Base-by-base conservation (phyloP, 1,284 basidiomycete species). In the Lentinula novae-zelandiae region DNA sequence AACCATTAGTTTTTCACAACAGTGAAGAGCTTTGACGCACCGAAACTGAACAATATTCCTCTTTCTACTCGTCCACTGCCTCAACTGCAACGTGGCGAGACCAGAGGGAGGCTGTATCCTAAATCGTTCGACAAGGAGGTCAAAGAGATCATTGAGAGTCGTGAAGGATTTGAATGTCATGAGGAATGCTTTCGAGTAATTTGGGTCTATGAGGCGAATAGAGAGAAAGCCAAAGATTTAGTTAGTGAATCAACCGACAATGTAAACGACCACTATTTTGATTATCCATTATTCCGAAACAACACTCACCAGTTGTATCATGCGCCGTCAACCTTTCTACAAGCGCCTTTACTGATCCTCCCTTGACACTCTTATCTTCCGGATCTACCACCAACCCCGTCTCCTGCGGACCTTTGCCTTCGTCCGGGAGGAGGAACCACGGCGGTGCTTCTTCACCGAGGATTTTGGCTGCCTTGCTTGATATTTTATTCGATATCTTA, bases 161-260 rank as follows among this genome's bases (percentile, higher is more conserved):
- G 93, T 95, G 73, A 99, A 99, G 0, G 95, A 96, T 67, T 96
- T 94, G 80, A 95, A 98, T 0, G 97, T 99, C 84, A 98, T 91
- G 64, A 99, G 75, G 83, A 99, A 99, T 1, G 95, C 91, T 71
- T 92, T 90, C 71, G 88, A 92, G 76, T 93, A 99, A 5, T 86
- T 84, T 0, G 86, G 80, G 72, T 96, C 95, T 91, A 68, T 36
- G 13, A n/a, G 53, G 12, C 0, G 27, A 59, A 42, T 58, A 60
- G 42, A 60, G 60, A 9, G 46, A 22, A 22, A 1, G 17, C 5
- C 17, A 8, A 48, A 22, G 20, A 1, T 9, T 20, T 22, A 8
- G 46, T 48, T 48, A 12, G 46, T 10, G 22, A 12, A 48, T 50
- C 22, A 22, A 22, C 22, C 22, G 22, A 22, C 22, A 22, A 22